These are phyloP conservation scores for Stentor roeselii DNA, from an alignment of 73 alveolate species.

Conservation along the genomic window DNA sequence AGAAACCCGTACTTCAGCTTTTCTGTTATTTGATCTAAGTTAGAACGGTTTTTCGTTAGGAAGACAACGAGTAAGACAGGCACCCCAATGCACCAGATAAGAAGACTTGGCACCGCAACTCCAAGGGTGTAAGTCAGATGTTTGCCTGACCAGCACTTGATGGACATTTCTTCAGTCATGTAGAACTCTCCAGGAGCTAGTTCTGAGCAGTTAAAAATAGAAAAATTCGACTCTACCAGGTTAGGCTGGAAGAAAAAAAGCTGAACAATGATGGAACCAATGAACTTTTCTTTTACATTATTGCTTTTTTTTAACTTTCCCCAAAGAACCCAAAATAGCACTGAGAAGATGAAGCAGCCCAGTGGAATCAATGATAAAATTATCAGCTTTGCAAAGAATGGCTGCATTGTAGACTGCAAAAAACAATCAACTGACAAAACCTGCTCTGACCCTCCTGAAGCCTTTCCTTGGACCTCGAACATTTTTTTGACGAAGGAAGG, in stretches of 20 bases:
- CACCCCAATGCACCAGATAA: constrained; percentile 26
- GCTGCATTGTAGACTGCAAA: not conserved
- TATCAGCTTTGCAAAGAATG: not conserved
- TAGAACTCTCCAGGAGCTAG: constrained; percentile 1
- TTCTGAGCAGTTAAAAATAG: constrained; percentile 13
- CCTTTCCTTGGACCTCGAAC: not conserved
- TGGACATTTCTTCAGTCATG: not conserved
- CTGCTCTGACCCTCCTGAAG: not conserved
- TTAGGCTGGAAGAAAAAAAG: constrained; percentile 30
- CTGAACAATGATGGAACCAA: constrained; percentile 27
- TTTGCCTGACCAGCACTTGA: constrained; percentile 4
- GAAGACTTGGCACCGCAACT: constrained; percentile 21
- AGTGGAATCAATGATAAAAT: not conserved
- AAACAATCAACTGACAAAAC: constrained; percentile 16
- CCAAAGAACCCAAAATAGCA: not conserved
- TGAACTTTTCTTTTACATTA: not conserved
- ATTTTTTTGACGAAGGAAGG: not conserved
- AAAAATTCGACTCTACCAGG: constrained; percentile 22
- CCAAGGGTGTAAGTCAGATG: constrained; percentile 2
- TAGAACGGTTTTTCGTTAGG: not conserved
- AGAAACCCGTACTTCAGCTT: constrained; percentile 34
- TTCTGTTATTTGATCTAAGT: not conserved
- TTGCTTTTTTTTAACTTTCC: not conserved
- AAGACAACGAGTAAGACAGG: not conserved
- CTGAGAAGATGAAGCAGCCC: not conserved